Percentiles rank a stretch among this genome's conserved stretches.
Conservation (phyloP, 495 filamentous ascomycete genomes). For the Cenococcum geophilum region DNA sequence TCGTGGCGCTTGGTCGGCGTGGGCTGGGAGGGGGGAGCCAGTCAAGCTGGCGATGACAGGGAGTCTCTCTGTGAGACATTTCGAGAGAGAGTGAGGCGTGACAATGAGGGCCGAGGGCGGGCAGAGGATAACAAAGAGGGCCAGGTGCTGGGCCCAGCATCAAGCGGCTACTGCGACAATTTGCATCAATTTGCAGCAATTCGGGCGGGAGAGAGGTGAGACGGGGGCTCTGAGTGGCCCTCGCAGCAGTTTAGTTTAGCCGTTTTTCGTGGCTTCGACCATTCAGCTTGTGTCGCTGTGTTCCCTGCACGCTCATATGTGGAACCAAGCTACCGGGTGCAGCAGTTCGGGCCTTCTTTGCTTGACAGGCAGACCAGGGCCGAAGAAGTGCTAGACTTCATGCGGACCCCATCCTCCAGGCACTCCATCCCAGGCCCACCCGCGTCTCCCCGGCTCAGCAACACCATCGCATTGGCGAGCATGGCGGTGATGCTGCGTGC, state of each 20-base stretch:
- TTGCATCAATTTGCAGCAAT: constrained; percentile 5
- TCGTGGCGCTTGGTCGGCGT: neutral
- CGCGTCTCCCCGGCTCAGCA: neutral
- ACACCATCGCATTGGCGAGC: neutral
- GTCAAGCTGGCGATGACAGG: neutral
- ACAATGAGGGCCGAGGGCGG: neutral
- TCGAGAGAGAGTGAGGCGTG: neutral
- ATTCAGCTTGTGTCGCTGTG: neutral
- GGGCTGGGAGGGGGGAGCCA: neutral
- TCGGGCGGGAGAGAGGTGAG: neutral
- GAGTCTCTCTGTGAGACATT: neutral
- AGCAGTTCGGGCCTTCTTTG: too few species aligned
- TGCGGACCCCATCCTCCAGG: neutral
- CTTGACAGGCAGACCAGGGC: too few species aligned
- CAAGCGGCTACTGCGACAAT: constrained; percentile 1
- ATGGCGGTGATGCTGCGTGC: neutral
- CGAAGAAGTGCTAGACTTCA: too few species aligned
- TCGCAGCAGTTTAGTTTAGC: neutral
- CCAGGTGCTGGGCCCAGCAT: neutral
- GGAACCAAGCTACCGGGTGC: neutral
- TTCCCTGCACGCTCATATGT: neutral
- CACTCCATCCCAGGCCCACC: neutral
- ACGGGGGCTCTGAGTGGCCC: constrained; percentile 4
- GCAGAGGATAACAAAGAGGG: neutral
- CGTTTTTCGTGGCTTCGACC: neutral